Conservation (phyloP, 306 rosid genomes). For the Quercus variabilis region DNA sequence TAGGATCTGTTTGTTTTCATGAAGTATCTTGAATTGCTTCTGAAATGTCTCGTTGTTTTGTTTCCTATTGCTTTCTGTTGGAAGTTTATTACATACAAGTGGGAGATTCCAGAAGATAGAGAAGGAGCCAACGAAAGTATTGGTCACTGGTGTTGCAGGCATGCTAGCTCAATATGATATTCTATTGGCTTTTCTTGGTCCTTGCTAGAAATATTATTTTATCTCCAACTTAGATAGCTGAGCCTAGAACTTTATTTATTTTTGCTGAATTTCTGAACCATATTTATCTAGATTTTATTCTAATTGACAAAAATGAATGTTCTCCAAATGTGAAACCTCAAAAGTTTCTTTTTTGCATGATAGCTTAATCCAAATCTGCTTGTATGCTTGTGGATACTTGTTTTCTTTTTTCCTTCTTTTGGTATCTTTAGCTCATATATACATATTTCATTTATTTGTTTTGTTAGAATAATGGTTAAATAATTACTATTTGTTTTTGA, state of each 20-base stretch:
- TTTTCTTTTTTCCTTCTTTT: not conserved
- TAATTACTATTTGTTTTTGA: too few species aligned
- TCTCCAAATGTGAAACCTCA: not conserved
- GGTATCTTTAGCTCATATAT: too few species aligned
- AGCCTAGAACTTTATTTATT: not conserved
- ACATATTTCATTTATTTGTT: too few species aligned
- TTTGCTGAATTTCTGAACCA: not conserved
- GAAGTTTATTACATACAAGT: conserved; percentile 64
- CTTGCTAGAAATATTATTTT: not conserved
- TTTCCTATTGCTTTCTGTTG: conserved; percentile 51
- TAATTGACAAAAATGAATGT: not conserved
- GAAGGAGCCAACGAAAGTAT: conserved; percentile 66
- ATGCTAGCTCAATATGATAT: conserved; percentile 20
- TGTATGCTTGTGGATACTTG: not conserved
- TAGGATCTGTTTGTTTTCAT: too few species aligned
- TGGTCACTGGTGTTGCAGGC: conserved; percentile 89
- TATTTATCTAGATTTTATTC: not conserved
- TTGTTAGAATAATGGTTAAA: too few species aligned
- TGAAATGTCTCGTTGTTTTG: conserved; percentile 44
- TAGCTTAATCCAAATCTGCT: not conserved
- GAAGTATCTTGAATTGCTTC: conserved; percentile 33
- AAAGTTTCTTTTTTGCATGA: not conserved
- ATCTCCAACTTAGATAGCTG: too few species aligned
- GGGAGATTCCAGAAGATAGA: conserved; percentile 48
- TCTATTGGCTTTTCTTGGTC: not conserved